Conservation (phyloP, 129 eudicot species). For the Lactuca sativa region DNA sequence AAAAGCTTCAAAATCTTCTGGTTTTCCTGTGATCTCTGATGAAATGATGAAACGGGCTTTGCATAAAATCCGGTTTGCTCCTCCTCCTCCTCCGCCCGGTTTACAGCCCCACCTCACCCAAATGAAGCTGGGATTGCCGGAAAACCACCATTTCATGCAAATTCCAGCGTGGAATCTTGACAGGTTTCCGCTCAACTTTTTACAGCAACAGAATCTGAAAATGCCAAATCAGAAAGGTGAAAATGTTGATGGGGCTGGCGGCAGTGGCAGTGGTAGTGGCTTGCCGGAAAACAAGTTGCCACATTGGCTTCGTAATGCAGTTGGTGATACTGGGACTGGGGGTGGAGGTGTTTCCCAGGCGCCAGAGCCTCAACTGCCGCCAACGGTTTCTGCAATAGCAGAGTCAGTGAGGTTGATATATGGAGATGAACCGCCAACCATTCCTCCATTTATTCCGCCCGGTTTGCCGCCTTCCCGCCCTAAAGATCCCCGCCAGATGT, state of each 20-base stretch:
- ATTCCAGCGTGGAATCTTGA: constrained; percentile 55
- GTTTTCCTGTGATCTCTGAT: constrained; percentile 56
- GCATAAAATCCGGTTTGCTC: constrained; percentile 55
- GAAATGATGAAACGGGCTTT: constrained; percentile 71
- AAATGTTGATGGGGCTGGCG: constrained; percentile 22
- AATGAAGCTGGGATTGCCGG: constrained; percentile 63
- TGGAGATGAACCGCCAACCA: constrained; percentile 49
- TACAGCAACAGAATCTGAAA: constrained; percentile 24
- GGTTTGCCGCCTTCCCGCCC: constrained; percentile 69
- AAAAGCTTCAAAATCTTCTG: constrained; percentile 44
- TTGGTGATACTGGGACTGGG: constrained; percentile 14
- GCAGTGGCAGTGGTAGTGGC: constrained; percentile 12
- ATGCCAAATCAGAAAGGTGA: constrained; percentile 33
- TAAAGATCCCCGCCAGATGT: constrained; percentile 57
- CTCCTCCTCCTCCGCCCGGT: constrained; percentile 29
- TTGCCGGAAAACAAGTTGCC: constrained; percentile 61
- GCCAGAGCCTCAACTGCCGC: constrained; percentile 57
- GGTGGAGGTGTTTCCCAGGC: constrained; percentile 30
- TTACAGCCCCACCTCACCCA: constrained; percentile 65
- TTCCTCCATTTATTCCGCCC: constrained; percentile 79
- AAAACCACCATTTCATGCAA: constrained; percentile 31
- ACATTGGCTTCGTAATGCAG: constrained; percentile 96
- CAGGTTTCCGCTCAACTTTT: constrained; percentile 12
- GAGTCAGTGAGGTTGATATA: constrained; percentile 78
- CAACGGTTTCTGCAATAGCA: constrained; percentile 76